Base-by-base conservation (phyloP, 805 yeast genomes). In the Ogataea paradorogensis region DNA sequence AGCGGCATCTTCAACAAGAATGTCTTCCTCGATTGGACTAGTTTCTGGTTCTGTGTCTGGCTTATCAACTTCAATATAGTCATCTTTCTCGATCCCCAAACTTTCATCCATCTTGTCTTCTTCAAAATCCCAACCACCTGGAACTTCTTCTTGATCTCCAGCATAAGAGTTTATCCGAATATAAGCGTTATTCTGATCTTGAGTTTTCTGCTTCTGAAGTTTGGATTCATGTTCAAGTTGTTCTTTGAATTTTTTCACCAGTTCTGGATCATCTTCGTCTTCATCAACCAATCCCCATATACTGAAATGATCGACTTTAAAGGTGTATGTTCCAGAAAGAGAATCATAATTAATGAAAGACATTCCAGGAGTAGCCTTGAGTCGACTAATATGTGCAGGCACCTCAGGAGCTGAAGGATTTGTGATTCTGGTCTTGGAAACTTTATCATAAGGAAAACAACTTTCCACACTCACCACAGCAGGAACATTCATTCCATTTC, bases 281-380 rank as follows among this genome's bases (percentile, higher is more conserved):
- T 82, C 87, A 48, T 80, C 84, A 13, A 82, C 72, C 27, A 93
- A 63, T 6, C 98, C 98, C 96, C 97, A 93, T 5, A 85, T 77
- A 66, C 96, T 88, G 55, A 93, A 93, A 66, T 93, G 99, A 50
- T 84, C 80, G 7, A 90, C 96, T 51, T 71, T 76, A 62, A 87
- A 89, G 1, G 82, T 79, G 88, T 90, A 89, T 4, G 75, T 62
- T 25, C 87, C 86, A 5, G 78, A 75, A 21, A 80, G 70, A 3
- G 89, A 88, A 52, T 84, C 89, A 56, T 82, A 89, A 4, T 89
- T 82, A 10, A 90, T 69, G 56, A 84, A 88, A 46, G 81, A 80
- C 81, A 83, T 87, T 5, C 90, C 95, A 24, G 69, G 71, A 48
- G 71, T 63, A 33, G 66, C 69, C 46, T 76, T 75, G 35, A 83